These are phyloP conservation scores for Sideroxylon spinosum DNA, from an alignment of 179 eudicot species.

Conservation along the genomic window DNA sequence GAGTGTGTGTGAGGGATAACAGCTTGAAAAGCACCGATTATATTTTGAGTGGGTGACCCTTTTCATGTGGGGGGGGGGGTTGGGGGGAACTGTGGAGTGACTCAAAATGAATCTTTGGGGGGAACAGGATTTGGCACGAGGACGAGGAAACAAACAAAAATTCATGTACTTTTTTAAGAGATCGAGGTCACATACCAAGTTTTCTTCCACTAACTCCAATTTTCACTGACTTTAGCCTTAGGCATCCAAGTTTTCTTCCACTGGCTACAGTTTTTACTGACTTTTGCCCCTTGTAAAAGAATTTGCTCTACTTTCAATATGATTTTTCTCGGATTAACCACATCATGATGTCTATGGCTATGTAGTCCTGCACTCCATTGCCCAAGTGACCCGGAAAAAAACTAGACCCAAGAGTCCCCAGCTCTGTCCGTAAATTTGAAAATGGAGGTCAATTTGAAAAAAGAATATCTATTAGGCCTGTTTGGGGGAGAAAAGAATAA, in stretches of 20 bases:
- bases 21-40: conserved; percentile 4
- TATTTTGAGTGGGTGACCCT: conserved; percentile 10
- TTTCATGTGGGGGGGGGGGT: not conserved
- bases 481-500: too few species aligned
- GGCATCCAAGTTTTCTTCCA: too few species aligned
- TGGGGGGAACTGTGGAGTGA: not conserved
- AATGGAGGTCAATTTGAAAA: too few species aligned
- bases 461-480: too few species aligned
- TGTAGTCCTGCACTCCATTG: too few species aligned
- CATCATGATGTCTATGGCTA: not conserved
- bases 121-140: not conserved
- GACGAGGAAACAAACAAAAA: conserved; percentile 18
- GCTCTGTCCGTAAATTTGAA: too few species aligned
- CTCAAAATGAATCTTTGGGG: conserved; percentile 20
- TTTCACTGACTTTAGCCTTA: too few species aligned
- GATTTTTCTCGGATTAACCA: conserved; percentile 10
- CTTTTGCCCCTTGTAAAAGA: not conserved
- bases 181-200: conserved; percentile 6
- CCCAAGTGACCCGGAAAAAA: too few species aligned
- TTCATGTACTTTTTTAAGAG: conserved; percentile 20
- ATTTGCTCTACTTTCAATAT: not conserved
- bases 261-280: too few species aligned
- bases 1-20: not conserved
- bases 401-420: too few species aligned
- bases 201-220: conserved; percentile 1